Evolutionary conservation across 2,329 filamentous ascomycete species (phyloP), one percentile per base, ranked within the genome.

Genomic region (Proliferodiscus dingleyae): DNA sequence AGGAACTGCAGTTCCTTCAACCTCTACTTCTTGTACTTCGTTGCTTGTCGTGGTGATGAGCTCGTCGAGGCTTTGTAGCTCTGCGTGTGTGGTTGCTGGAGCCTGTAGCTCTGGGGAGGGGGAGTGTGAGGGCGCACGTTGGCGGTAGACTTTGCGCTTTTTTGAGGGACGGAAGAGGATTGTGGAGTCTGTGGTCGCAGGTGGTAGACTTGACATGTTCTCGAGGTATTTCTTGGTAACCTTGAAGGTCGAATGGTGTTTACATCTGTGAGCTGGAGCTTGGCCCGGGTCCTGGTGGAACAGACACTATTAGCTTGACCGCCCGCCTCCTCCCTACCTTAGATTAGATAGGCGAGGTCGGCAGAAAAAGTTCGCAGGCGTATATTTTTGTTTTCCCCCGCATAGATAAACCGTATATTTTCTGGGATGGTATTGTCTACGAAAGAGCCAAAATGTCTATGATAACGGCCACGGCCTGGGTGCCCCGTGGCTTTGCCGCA

Each of bases 391-490:
- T 10, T 32, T 8, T n/a, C 15, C 9, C 29, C 7, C 5, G 13
- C 15, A 18, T 5, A 2, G 13, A n/a, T 19, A 7, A 32, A 32
- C 16, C 23, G 5, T 26, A 23, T 2, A 40, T 8, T 34, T 37
- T 28, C 19, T 28, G 28, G 11, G n/a, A 21, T 4, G 34, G 29
- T 43, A 19, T 22, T 21, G 4, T 11, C 4, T 22, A 19, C 28
- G 19, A 39, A 3, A 19, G 23, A 40, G 16, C 45, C 46, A 56
- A 29, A 8, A 65, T 64, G 62, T 65, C 63, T 43, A 80, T 80
- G 76, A 79, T 80, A 52, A 77, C 77, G 45, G 73, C 76, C 43
- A 76, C 76, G 4, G 64, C 72, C 11, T 81, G 77, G 77, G 75
- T 80, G 50, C 73, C 74, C 41, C 73, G 77, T 30, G 77, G 77